Percentiles rank a stretch among this genome's conserved stretches.
Conservation (phyloP, 2,329 filamentous ascomycete genomes). For the Botrytis fragariae region DNA sequence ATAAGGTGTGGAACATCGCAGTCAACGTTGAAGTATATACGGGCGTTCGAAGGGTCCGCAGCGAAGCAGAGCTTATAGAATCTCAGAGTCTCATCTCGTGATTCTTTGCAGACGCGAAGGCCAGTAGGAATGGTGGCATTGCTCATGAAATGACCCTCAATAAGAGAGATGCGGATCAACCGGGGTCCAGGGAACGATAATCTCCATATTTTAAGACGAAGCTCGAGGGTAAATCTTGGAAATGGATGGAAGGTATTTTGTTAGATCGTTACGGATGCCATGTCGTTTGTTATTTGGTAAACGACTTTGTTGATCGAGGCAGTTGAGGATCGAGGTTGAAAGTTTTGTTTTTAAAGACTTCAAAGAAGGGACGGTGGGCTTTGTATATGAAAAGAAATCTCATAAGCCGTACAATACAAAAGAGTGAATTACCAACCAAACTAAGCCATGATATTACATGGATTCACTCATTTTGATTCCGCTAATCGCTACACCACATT, state of each 20-base stretch:
- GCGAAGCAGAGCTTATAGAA: neutral
- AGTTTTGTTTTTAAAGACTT: neutral
- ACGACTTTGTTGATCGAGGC: neutral
- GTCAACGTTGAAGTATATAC: neutral
- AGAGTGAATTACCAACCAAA: neutral
- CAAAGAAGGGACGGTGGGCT: neutral
- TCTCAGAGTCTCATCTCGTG: neutral
- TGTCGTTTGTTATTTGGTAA: neutral
- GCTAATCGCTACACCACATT: neutral
- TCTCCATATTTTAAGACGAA: conserved; percentile 4
- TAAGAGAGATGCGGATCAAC: neutral
- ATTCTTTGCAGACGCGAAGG: conserved; percentile 1
- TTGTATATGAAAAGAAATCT: neutral
- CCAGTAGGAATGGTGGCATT: neutral
- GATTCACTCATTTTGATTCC: neutral
- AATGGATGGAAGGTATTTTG: neutral
- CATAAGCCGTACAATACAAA: neutral
- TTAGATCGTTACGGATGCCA: neutral
- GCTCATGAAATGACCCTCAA: neutral
- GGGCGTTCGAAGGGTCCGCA: neutral
- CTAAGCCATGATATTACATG: neutral
- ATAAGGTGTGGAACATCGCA: neutral
- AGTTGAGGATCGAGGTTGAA: neutral
- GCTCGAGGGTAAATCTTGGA: neutral
- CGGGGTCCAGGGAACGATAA: neutral